Base-by-base conservation (phyloP, 176 grass and related monocot species). In the Triticum timopheevii region DNA sequence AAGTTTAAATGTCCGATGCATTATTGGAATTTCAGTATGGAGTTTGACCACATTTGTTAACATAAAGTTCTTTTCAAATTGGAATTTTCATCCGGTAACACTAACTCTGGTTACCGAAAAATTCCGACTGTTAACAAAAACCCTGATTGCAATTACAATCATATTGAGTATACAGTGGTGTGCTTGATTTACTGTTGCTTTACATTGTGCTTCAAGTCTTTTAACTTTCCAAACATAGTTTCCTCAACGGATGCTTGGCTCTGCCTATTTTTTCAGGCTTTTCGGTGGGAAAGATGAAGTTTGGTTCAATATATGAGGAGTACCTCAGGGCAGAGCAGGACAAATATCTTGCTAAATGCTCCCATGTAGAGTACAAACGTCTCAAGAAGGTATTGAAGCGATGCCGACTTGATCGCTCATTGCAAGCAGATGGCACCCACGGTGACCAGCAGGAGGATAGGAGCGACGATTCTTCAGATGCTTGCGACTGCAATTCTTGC, bases 381-480 rank as follows among this genome's bases (percentile, higher is more conserved):
- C 90, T 95, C 22, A 95, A 95, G 76, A 95, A 92, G 80, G 90
- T 95, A 24, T 66, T 95, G 83, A 95, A 95, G 90, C 87, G 36
- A 79, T 95, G 93, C 23, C 79, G 85, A 64, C 62, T 84, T 78
- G 88, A 83, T 70, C 90, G 90, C 17, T 81, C 82, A 71, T 25
- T 84, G 24, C 80, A 86, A 79, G 90, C 78, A 74, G 72, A 92
- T 79, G 63, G 24, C 44, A 64, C 31, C 65, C 69, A 62, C 73
- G 36, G 5, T 65, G 63, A 85, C 20, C 73, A 87, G 31, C 59
- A 86, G 38, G 66, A 80, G 31, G 74, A 87, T 5, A 87, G 66
- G 30, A 83, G 15, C 22, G 27, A 85, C 0, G 81, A 77, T 67
- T 79, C 45, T 77, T 77, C 82, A 83, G 86, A 88, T 4, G 45